These are phyloP conservation scores for Candida sanyaensis DNA, from an alignment of 1,139 yeast genomes.

Conservation along the genomic window DNA sequence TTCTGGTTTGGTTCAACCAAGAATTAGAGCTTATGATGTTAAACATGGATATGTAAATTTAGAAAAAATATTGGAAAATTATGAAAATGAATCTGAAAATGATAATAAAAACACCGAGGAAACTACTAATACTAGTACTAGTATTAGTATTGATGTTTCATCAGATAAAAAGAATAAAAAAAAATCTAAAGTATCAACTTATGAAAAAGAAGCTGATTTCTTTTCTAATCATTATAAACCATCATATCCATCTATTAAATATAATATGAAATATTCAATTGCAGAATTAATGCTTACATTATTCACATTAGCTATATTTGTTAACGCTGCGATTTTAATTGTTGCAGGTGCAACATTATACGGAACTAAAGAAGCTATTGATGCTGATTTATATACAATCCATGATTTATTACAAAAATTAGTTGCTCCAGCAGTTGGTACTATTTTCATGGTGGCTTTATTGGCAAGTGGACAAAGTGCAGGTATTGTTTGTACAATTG, in stretches of 20 bases:
- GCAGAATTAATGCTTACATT: conserved; percentile 65
- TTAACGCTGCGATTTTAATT: conserved; percentile 74
- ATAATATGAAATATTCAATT: conserved; percentile 67
- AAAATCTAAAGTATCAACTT: conserved; percentile 10
- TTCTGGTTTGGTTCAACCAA: conserved; percentile 76
- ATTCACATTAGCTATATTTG: conserved; percentile 74
- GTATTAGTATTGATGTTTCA: too few species aligned
- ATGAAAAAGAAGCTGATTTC: conserved; percentile 31
- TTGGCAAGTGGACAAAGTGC: conserved; percentile 80
- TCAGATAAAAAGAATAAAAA: conserved; percentile 7
- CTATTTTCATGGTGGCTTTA: conserved; percentile 74
- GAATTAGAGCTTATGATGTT: conserved; percentile 65
- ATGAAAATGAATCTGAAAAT: conserved; percentile 2
- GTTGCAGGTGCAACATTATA: conserved; percentile 76
- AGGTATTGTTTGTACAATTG: conserved; percentile 83
- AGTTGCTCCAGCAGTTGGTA: conserved; percentile 74
- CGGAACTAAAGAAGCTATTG: conserved; percentile 62
- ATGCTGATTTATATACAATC: conserved; percentile 76
- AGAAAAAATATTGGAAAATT: conserved; percentile 15
- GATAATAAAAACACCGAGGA: conserved; percentile 5
- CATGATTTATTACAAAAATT: conserved; percentile 56
- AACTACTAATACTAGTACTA: neutral
- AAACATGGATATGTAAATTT: conserved; percentile 46
- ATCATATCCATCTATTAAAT: conserved; percentile 61
- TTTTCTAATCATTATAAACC: conserved; percentile 58